A percentile compares a stretch with the other conserved stretches of the same genome.
Evolutionary conservation across 768 basidiomycete genomes (phyloP).

Genomic region (Tephrocybe sp.): DNA sequence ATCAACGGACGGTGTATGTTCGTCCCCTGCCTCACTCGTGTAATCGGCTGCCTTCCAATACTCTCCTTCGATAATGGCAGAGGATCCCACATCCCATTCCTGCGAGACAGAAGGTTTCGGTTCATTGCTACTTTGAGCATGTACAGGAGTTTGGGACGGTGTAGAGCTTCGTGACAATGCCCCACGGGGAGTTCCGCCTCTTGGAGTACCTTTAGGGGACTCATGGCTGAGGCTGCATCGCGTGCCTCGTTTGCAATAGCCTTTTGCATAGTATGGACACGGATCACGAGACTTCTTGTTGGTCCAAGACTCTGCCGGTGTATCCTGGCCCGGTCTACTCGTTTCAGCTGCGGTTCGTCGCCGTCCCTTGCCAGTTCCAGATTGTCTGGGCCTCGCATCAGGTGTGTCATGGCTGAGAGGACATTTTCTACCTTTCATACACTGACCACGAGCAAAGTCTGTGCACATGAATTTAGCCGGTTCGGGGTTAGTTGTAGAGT

Average conservation of each 20-base stretch:
- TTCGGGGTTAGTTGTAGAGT: too few relatives aligned
- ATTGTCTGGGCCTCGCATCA: too few relatives aligned
- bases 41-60: background rate
- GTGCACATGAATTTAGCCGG: too few relatives aligned
- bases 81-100: background rate
- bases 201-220: background rate
- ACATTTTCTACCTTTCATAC: background rate
- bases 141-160: background rate
- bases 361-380: background rate
- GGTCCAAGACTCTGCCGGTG: too few relatives aligned
- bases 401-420: background rate
- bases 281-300: background rate
- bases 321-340: too few relatives aligned
- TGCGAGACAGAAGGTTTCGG: background rate
- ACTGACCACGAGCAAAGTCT: too few relatives aligned
- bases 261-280: conserved; percentile 6
- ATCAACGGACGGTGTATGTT: background rate
- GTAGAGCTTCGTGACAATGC: background rate
- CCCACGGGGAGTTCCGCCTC: background rate
- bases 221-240: conserved; percentile 7
- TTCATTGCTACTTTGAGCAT: background rate
- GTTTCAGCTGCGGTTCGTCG: too few relatives aligned
- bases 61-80: background rate
- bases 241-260: conserved; percentile 11
- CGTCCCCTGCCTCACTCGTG: background rate